Evolutionary conservation across 768 basidiomycete genomes (phyloP).

Genomic region (Mycena belliarum): DNA sequence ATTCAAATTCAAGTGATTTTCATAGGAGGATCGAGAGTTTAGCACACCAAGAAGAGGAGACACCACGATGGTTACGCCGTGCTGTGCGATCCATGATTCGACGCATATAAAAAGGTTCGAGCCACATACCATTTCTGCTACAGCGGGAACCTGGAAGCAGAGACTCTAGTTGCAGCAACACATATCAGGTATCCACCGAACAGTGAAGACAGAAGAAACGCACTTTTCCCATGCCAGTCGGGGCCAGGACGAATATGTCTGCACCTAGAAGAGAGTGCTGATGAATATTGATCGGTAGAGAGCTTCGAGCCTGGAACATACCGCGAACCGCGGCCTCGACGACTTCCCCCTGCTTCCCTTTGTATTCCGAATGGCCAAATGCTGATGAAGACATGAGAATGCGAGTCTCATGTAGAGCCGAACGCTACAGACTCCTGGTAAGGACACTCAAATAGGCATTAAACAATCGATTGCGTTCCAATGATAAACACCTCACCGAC

Average conservation of each 20-base stretch:
- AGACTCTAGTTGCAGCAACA: constrained; percentile 52
- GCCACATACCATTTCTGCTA: constrained; percentile 54
- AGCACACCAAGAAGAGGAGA: constrained; percentile 66
- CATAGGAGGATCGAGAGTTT: not conserved
- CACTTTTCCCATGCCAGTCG: constrained; percentile 90
- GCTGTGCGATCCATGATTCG: constrained; percentile 36
- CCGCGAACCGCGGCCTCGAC: constrained; percentile 70
- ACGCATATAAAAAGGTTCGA: not conserved
- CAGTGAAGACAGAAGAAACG: too few relatives aligned
- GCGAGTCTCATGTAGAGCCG: not conserved
- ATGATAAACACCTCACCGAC: constrained; percentile 18
- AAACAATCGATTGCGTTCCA: too few relatives aligned
- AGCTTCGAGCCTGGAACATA: constrained; percentile 20
- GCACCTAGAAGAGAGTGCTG: constrained; percentile 46
- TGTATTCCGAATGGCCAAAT: constrained; percentile 69
- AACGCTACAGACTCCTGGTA: constrained; percentile 3
- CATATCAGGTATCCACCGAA: not conserved
- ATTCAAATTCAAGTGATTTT: not conserved
- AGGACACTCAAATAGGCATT: constrained; percentile 2
- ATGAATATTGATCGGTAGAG: not conserved
- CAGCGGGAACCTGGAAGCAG: constrained; percentile 84
- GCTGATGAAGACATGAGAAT: constrained; percentile 40
- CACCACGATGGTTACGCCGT: constrained; percentile 72
- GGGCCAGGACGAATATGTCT: constrained; percentile 80
- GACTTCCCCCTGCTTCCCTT: constrained; percentile 78